phyloP scores from a whole-genome alignment of 2,329 filamentous ascomycete genomes.

The Karstenula rhodostoma region DNA sequence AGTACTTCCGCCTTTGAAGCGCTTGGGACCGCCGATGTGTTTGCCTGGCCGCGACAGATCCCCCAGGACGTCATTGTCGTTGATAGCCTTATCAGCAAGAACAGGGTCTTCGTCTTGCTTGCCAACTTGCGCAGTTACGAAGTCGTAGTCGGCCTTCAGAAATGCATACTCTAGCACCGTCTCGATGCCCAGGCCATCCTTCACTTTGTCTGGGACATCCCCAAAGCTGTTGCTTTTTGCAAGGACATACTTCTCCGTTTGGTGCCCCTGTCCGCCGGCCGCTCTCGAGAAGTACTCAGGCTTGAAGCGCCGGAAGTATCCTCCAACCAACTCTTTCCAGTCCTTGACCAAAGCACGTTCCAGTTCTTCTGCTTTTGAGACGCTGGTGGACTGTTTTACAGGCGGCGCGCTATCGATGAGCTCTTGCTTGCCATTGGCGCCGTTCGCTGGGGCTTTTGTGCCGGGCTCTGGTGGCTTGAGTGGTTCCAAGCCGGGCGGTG shows the following conservation, averaged over 20 bases:
- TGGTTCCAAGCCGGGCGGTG: slow-evolving; percentile 50
- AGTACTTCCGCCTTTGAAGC: slow-evolving; percentile 94
- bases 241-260: slow-evolving; percentile 42
- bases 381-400: slow-evolving; percentile 55
- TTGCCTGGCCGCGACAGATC: slow-evolving; percentile 59
- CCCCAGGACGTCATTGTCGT: slow-evolving; percentile 84
- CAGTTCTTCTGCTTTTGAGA: slow-evolving; percentile 70
- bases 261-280: slow-evolving; percentile 46
- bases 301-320: slow-evolving; percentile 91
- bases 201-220: slow-evolving; percentile 33
- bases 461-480: slow-evolving; percentile 43
- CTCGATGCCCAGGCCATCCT: slow-evolving; percentile 69
- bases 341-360: slow-evolving; percentile 75
- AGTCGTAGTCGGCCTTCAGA: slow-evolving; percentile 91
- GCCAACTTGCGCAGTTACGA: slow-evolving; percentile 85
- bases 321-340: slow-evolving; percentile 87
- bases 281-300: slow-evolving; percentile 75
- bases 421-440: slow-evolving; percentile 32
- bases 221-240: slow-evolving; percentile 34
- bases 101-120: slow-evolving; percentile 78
- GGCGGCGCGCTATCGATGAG: slow-evolving; percentile 37
- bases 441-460: slow-evolving; percentile 34
- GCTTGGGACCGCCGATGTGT: slow-evolving; percentile 75
- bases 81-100: slow-evolving; percentile 78
- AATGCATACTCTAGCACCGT: slow-evolving; percentile 91